Base-by-base conservation (phyloP, 306 rosid species). In the Corylus heterophylla region DNA sequence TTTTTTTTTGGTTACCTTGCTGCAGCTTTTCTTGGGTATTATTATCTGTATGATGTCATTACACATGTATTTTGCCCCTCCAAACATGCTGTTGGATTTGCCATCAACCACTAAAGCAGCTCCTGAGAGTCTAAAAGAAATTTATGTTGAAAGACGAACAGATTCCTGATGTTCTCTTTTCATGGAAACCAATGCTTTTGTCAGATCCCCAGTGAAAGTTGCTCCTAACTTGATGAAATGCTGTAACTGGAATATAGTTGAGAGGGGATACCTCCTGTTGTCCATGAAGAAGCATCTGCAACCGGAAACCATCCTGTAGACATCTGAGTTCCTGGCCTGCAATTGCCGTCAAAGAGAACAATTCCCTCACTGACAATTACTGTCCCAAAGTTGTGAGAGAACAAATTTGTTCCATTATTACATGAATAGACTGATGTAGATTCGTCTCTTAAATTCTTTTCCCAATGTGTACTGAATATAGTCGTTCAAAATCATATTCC, bases 21-120 rank as follows among this genome's bases (percentile, higher is more conserved):
- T 82, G 82, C 92, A 94, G 98, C 97, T 94, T 74, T 94, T 94
- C 87, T 81, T 92, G 82, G 98, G 98, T 52, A 87, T 94, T 76
- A 75, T 88, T 59, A 89, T 92, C 80, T 91, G 98, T 90, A 88
- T 92, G 92, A 91, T 94, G 95, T 92, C 97, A 70, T 88, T 94
- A 25, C 97, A 92, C 92, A 92, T 94, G 97, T 94, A 94, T 79
- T 94, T 94, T 86, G 92, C 97, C 76, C 98, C 97, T 31, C 87
- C 89, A 54, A 90, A 77, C 73, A 78, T 85, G 92, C 92, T 92
- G 54, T 73, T 92, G 71, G 93, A 92, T 82, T 76, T 87, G 83
- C 97, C 97, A 8, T 37, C 82, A 71, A 71, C 85, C 75, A 87
- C 83, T 76, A 92, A 86, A 85, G 52, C 92, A 61, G 90, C 86